These are phyloP conservation scores for Rhododendron simsii DNA, from an alignment of 148 eudicot genomes.

Conservation along the genomic window DNA sequence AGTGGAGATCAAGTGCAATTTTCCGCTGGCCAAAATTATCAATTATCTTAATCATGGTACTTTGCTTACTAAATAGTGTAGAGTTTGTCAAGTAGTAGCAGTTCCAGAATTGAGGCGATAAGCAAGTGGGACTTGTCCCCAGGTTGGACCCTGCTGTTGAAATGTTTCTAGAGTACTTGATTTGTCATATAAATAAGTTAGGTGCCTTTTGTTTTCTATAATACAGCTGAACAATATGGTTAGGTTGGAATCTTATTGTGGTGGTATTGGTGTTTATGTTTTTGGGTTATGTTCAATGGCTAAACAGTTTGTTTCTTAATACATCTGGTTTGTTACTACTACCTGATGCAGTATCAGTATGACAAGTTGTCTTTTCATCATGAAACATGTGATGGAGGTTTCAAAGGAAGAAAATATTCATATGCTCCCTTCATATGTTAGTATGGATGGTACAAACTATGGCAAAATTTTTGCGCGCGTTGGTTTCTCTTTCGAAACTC, in stretches of 20 bases:
- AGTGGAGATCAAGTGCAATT: constrained; percentile 7
- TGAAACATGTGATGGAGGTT: neutral
- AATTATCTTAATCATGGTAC: neutral
- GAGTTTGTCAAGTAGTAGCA: neutral
- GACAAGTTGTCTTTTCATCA: neutral
- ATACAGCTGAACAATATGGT: neutral
- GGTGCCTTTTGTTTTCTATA: constrained; percentile 1
- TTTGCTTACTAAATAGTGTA: constrained; percentile 4
- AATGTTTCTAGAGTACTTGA: constrained; percentile 4
- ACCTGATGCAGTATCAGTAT: neutral
- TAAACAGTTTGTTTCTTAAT: neutral
- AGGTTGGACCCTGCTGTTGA: constrained; percentile 3
- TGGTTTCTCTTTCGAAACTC: neutral
- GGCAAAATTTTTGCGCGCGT: neutral
- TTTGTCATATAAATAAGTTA: constrained; percentile 12
- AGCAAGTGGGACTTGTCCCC: constrained; percentile 10
- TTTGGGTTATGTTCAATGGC: neutral
- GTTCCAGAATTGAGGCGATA: constrained; percentile 4
- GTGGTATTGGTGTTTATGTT: neutral
- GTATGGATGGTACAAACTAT: neutral
- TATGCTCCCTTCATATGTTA: neutral
- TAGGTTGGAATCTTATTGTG: constrained; percentile 10
- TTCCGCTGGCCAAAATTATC: neutral
- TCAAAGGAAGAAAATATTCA: neutral
- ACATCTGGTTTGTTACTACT: neutral